Evolutionary conservation across 805 yeast genomes (phyloP).

Genomic region (Wickerhamomyces tratensis): DNA sequence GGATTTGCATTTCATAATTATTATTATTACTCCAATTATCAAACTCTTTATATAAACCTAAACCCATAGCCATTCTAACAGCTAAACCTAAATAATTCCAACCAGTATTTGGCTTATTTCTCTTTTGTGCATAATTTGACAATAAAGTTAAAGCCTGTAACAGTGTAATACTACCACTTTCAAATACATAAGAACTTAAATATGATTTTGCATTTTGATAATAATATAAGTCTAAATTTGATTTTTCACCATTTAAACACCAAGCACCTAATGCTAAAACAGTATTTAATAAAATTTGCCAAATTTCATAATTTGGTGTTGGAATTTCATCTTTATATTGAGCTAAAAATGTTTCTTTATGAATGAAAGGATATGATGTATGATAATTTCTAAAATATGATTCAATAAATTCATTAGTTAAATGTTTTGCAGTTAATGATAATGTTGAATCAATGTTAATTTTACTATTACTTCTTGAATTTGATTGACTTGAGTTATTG

Average conservation of each 20-base stretch:
- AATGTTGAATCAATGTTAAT: constrained; percentile 16
- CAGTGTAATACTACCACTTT: constrained; percentile 47
- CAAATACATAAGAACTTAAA: constrained; percentile 39
- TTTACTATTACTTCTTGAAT: constrained; percentile 14
- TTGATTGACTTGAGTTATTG: constrained; percentile 8
- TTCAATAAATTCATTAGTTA: constrained; percentile 29
- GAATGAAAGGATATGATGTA: constrained; percentile 50
- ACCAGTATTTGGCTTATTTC: constrained; percentile 58
- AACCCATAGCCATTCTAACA: constrained; percentile 54
- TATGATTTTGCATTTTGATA: constrained; percentile 42
- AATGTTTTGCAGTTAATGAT: constrained; percentile 18
- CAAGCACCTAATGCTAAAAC: constrained; percentile 63
- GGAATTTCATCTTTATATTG: constrained; percentile 32
- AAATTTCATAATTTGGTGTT: constrained; percentile 32
- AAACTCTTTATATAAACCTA: constrained; percentile 53
- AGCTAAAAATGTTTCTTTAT: constrained; percentile 43
- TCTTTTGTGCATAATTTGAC: constrained; percentile 52
- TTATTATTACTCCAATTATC: constrained; percentile 27
- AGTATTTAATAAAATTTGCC: constrained; percentile 46
- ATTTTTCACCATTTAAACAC: constrained; percentile 47
- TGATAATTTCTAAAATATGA: constrained; percentile 52
- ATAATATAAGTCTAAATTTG: constrained; percentile 42
- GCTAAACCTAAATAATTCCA: constrained; percentile 63
- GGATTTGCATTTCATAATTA: constrained; percentile 22
- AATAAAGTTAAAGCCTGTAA: constrained; percentile 43